Base-by-base conservation (phyloP, 2,329 filamentous ascomycete genomes). In the Macrophomina phaseolina region DNA sequence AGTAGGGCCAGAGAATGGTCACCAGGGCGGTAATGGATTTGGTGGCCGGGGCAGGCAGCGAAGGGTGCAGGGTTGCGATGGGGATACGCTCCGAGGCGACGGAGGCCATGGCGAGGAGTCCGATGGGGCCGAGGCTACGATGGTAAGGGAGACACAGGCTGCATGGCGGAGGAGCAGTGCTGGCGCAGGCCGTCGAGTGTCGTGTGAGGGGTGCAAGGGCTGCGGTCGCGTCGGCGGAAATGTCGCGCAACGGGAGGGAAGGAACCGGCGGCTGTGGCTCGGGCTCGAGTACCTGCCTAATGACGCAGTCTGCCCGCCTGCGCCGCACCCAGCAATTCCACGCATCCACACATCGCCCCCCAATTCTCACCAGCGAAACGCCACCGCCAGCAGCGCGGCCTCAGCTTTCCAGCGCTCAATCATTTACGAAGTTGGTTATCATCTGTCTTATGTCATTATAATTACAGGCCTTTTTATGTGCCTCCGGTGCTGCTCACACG, bases 1-100 rank as follows among this genome's bases (percentile, higher is more conserved):
- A 97, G 78, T 92, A 97, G 0, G 94, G 94, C 94, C 94, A 98
- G 67, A 92, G 89, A 42, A 98, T 87, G 8, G 93, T 94, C 28
- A 97, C 87, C 16, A 91, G 83, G 46, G 91, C 93, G 67, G 87
- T 85, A 38, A 97, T 75, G 23, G 75, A 72, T 70, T 75, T 75
- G 18, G 74, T 73, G 23, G 75, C 72, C 64, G 70, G 71, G 14
- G 67, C 70, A 34, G 73, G 68, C 18, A 77, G 73, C 64, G 74
- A 69, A 48, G 77, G 77, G 40, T 67, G 68, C 66, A 79, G 72
- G 68, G 75, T 71, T 11, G 76, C 70, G 40, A 79, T 78, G 34
- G 71, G 71, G 36, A 73, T 60, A 16, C 66, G 69, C 56, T 76
- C 61, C 48, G 36, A 34, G 34, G 34, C 46, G 61, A 53, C 34